Base-by-base conservation (phyloP, 2,329 filamentous ascomycete genomes). In the Alternaria dauci region DNA sequence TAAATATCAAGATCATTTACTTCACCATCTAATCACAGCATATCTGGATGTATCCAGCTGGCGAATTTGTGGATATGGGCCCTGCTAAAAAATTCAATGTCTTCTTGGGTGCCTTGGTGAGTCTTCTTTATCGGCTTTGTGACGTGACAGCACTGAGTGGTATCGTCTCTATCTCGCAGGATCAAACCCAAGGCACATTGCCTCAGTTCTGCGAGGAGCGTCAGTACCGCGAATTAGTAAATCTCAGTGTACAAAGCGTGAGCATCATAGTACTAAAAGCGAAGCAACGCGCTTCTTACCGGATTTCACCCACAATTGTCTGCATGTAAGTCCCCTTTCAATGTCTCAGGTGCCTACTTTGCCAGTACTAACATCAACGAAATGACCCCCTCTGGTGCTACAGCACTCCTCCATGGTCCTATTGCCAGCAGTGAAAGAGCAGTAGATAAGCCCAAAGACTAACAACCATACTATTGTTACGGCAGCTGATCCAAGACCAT, bases 241-340 rank as follows among this genome's bases (percentile, higher is more conserved):
- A 85, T 65, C 80, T 85, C 48, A 59, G 55, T 4, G 36, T 69
- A 23, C 66, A 70, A 51, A 83, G 83, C 25, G 80, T 83, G 2
- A 81, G 79, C 5, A 73, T 84, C 20, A 70, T 85, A 63, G 81
- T 84, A 58, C 63, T 6, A 59, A 63, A 3, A 58, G 47, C 11
- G 51, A 58, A 1, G 63, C 58, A 7, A 61, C 50, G 8, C 43
- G 50, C 1, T 86, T 88, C 65, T 80, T 87, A 28, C 83, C 87
- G 1, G 84, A 82, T 91, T 90, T 74, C 89, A 23, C 89, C 0
- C 85, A 84, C 0, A 84, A 84, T 2, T 91, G 89, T 64, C 89
- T 88, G 0, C 91, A 85, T 74, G 84, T 91, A 3, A 50, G 25
- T 41, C 12, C 9, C 38, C 5, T 18, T n/a, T 28, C 11, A 26